Evolutionary conservation across 768 basidiomycete genomes (phyloP).

Genomic region (Amanita jacksonii): DNA sequence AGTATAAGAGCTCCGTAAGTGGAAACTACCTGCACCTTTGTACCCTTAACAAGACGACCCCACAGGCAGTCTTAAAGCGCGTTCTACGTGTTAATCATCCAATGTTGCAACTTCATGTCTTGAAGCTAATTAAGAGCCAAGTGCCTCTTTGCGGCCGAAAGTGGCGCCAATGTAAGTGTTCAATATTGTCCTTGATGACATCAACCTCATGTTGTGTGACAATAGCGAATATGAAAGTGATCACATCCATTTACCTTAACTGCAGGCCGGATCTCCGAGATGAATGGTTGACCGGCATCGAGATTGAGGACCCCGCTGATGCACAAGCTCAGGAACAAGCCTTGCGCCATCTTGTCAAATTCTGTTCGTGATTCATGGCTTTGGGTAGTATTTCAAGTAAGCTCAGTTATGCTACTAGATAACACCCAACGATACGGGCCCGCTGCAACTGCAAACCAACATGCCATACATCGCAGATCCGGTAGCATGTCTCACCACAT

Average conservation of each 20-base stretch:
- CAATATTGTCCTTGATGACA: slow-evolving; percentile 2
- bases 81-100: slow-evolving; percentile 92
- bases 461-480: slow-evolving; percentile 60
- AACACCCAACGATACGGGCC: slow-evolving; percentile 86
- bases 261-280: slow-evolving; percentile 95
- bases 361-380: slow-evolving; percentile 53
- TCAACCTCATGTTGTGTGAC: background rate
- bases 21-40: background rate
- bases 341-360: slow-evolving; percentile 86
- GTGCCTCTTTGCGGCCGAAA: slow-evolving; percentile 96
- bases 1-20: slow-evolving; percentile 94
- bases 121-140: slow-evolving; percentile 98
- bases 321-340: slow-evolving; percentile 95
- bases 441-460: slow-evolving; percentile 39
- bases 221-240: slow-evolving; percentile 98
- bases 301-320: slow-evolving; percentile 87
- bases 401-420: slow-evolving; percentile 35
- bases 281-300: slow-evolving; percentile 92
- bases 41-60: background rate
- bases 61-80: slow-evolving; percentile 88
- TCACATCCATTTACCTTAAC: slow-evolving; percentile 96
- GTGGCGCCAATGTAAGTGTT: slow-evolving; percentile 84
- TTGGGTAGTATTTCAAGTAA: slow-evolving; percentile 8
- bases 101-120: slow-evolving; percentile 84
- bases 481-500: slow-evolving; percentile 78